phyloP scores from a whole-genome alignment of 1,284 basidiomycete genomes.

The Cronartium quercuum region DNA sequence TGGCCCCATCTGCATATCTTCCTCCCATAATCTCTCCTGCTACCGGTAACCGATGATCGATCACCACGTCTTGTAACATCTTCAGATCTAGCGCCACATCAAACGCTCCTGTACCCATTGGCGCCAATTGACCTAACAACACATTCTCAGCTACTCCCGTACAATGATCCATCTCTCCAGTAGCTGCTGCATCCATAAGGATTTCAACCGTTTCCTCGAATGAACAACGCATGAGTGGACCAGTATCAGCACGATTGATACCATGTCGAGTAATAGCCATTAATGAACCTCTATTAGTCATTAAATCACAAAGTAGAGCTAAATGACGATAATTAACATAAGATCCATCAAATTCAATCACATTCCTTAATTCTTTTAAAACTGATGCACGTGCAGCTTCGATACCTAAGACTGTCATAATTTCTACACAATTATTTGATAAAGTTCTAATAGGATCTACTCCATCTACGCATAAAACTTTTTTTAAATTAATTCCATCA shows the following conservation, averaged over 20 bases:
- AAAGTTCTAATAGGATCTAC: conserved; percentile 87
- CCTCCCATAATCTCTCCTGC: conserved; percentile 59
- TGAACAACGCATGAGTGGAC: conserved; percentile 94
- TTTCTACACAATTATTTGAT: conserved; percentile 94
- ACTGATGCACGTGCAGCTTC: conserved; percentile 92
- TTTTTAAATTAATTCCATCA: conserved; percentile 88
- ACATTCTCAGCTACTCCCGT: conserved; percentile 98
- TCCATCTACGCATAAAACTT: conserved; percentile 88
- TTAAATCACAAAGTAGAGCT: conserved; percentile 89
- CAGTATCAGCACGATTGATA: conserved; percentile 95
- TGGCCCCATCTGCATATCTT: conserved; percentile 68
- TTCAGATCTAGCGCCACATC: conserved; percentile 94
- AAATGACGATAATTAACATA: conserved; percentile 99
- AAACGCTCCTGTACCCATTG: conserved; percentile 92
- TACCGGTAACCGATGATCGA: conserved; percentile 82
- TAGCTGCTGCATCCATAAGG: conserved; percentile 94
- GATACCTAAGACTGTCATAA: conserved; percentile 94
- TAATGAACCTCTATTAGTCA: conserved; percentile 90
- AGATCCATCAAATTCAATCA: conserved; percentile 98
- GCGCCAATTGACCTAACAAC: conserved; percentile 96
- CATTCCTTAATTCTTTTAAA: conserved; percentile 81
- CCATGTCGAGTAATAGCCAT: conserved; percentile 99
- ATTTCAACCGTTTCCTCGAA: conserved; percentile 99
- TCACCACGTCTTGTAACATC: conserved; percentile 97
- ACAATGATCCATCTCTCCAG: conserved; percentile 96